Percentiles rank a stretch among this genome's conserved stretches.
Conservation (phyloP, 2,329 filamentous ascomycete species). For the Phaeophleospora eucalypticola region DNA sequence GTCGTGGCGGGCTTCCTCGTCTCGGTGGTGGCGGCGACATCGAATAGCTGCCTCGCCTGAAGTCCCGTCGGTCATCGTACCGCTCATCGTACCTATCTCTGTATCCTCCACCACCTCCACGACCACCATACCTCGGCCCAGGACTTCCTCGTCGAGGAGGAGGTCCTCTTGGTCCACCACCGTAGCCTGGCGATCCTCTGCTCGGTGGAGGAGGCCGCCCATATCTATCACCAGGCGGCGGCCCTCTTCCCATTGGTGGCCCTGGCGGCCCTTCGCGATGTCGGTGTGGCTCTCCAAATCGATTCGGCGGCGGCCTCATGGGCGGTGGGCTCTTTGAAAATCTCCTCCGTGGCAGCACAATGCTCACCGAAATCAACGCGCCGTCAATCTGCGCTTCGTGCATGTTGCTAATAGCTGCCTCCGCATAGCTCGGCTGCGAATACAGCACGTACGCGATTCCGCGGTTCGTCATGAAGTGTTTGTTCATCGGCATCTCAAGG, state of each 20-base stretch:
- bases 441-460: constrained; percentile 93
- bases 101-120: constrained; percentile 28
- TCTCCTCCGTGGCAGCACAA: constrained; percentile 77
- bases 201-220: constrained; percentile 20
- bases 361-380: constrained; percentile 76
- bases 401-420: constrained; percentile 83
- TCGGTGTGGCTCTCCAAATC: constrained; percentile 39
- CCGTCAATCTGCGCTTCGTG: constrained; percentile 89
- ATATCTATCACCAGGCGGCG: constrained; percentile 13
- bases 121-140: constrained; percentile 23
- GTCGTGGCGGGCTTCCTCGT: constrained; percentile 14
- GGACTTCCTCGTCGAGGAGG: constrained; percentile 27
- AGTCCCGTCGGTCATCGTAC: constrained; percentile 4
- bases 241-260: constrained; percentile 2
- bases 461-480: constrained; percentile 79
- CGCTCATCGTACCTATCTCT: constrained; percentile 30
- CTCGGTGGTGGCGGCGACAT: constrained; percentile 22
- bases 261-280: constrained; percentile 29
- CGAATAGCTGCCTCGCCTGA: constrained; percentile 20
- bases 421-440: constrained; percentile 70
- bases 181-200: constrained; percentile 23
- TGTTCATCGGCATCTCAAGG: constrained; percentile 85
- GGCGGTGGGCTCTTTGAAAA: constrained; percentile 76
- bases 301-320: constrained; percentile 57
- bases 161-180: constrained; percentile 16